Evolutionary conservation across 345 rosid species (phyloP).

Genomic region (Citrus sp.): DNA sequence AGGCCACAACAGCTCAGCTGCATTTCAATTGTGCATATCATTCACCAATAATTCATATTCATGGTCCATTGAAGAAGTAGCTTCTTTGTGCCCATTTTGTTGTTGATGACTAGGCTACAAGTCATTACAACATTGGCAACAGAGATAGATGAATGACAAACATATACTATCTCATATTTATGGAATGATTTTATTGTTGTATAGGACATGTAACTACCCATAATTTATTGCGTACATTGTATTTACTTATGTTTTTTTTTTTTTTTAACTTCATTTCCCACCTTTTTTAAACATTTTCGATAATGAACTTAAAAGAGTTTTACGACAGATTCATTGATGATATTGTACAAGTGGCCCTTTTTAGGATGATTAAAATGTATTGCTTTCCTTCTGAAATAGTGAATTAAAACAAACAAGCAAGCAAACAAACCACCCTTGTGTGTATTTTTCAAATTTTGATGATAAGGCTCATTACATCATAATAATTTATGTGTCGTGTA

Average conservation of each 20-base stretch:
- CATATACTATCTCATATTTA: neutral
- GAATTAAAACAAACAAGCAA: neutral
- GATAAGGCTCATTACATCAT: constrained; percentile 25
- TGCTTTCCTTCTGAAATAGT: neutral
- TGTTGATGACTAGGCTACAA: too few relatives aligned
- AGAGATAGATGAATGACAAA: neutral
- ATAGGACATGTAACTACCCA: neutral
- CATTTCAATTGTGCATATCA: neutral
- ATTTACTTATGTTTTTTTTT: neutral
- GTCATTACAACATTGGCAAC: neutral
- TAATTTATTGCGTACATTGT: neutral
- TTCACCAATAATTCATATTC: constrained; percentile 11
- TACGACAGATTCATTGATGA: neutral
- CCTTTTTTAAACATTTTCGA: neutral
- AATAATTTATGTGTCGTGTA: constrained; percentile 7
- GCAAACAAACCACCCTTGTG: neutral
- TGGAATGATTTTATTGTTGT: constrained; percentile 1
- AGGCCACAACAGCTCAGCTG: neutral
- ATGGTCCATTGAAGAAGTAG: neutral
- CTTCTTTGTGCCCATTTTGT: neutral
- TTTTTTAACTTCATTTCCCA: neutral
- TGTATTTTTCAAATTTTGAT: neutral
- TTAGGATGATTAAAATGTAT: constrained; percentile 8
- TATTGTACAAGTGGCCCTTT: neutral
- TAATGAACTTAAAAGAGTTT: neutral